Percentiles rank a stretch among this genome's conserved stretches.
These are phyloP conservation scores for Boechera stricta DNA, from an alignment of 345 rosid genomes.

Conservation along the genomic window DNA sequence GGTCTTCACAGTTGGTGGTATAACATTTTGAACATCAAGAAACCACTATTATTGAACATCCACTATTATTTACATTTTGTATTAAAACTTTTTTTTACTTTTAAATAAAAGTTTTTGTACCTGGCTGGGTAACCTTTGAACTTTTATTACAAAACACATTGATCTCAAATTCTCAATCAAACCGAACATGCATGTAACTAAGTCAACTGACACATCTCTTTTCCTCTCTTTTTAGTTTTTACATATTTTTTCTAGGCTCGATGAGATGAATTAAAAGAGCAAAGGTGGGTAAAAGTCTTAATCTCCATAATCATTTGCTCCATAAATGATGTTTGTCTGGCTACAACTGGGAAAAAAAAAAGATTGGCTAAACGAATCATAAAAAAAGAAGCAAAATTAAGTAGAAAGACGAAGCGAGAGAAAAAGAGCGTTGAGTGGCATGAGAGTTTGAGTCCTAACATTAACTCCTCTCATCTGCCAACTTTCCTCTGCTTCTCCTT, in stretches of 20 bases:
- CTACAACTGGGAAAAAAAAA: constrained; percentile 25
- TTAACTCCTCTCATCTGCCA: constrained; percentile 42
- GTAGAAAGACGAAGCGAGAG: constrained; percentile 16
- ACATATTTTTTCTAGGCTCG: background rate
- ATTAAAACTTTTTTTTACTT: background rate
- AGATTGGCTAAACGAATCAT: constrained; percentile 5
- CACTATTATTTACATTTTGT: too few relatives aligned
- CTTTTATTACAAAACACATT: background rate
- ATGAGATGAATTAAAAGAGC: background rate
- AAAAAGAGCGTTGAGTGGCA: constrained; percentile 40
- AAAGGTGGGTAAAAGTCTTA: background rate
- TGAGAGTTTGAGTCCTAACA: constrained; percentile 35
- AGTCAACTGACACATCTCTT: constrained; percentile 12
- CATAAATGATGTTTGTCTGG: constrained; percentile 30
- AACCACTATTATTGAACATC: too few relatives aligned
- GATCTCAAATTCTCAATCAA: background rate
- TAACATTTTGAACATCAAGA: too few relatives aligned
- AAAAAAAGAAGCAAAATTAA: background rate
- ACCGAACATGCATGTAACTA: background rate
- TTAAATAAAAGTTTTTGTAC: too few relatives aligned
- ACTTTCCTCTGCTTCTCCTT: constrained; percentile 30
- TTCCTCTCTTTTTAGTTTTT: background rate
- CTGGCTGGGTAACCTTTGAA: background rate
- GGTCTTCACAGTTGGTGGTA: background rate
- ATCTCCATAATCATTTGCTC: constrained; percentile 27